Base-by-base conservation (phyloP, 2,329 filamentous ascomycete genomes). In the Purpureocillium takamizusanense region DNA sequence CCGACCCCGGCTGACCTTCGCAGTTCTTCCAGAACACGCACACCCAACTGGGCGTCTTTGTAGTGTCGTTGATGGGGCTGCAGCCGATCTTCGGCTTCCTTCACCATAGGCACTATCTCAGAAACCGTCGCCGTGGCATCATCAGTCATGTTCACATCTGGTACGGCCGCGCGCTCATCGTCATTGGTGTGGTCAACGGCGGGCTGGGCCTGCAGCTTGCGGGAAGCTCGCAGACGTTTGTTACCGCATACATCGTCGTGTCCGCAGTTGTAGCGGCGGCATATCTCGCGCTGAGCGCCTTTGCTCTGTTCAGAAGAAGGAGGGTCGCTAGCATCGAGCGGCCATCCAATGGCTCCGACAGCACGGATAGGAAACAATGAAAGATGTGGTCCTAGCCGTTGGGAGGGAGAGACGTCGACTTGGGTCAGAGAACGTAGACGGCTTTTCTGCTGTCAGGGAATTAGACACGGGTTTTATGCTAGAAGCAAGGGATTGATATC, bases 171-270 rank as follows among this genome's bases (percentile, higher is more conserved):
- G 48, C 61, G 2, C 54, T 82, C 32, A 72, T 83, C 45, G 39
- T 73, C 14, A 52, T 81, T 3, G 78, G 75, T 18, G 63, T 81
- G 33, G 53, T 82, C 47, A 83, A 83, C 48, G 79, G 78, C 39
- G 79, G 78, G 0, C 55, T 83, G 4, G 79, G 79, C 4, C 59
- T 83, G 21, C 44, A 69, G 45, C 60, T 79, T 13, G 63, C 72
- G 1, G 44, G 48, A 13, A 64, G 67, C 1, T 46, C 57, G 1
- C 55, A 44, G 3, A 50, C 54, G 10, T 67, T 69, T 33, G 54
- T 72, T 37, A 66, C 75, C 35, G 72, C 69, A 0, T 83, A 81
- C 54, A 57, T 67, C 0, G 69, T 80, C 5, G 57, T 81, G 18
- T 65, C 75, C 0, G 73, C 58, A 8, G 47, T 79, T 9, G 50